Conservation (phyloP, 2,329 filamentous ascomycete species). For the Penicillium sp. region DNA sequence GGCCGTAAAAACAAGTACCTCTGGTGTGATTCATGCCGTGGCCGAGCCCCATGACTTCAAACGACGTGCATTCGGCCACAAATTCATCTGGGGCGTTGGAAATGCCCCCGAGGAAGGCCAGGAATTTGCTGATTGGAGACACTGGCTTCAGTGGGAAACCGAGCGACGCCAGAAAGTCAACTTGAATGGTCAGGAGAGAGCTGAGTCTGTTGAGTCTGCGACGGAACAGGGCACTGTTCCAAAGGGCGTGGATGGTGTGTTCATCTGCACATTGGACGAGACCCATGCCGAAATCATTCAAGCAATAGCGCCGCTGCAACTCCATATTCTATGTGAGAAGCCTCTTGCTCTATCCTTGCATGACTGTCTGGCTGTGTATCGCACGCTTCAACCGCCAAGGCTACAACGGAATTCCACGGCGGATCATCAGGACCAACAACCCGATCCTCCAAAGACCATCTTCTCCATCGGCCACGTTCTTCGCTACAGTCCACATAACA, state of each 20-base stretch:
- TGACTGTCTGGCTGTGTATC: constrained; percentile 70
- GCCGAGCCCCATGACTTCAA: constrained; percentile 78
- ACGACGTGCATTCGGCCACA: constrained; percentile 61
- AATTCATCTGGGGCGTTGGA: constrained; percentile 63
- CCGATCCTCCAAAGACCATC: constrained; percentile 42
- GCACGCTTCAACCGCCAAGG: constrained; percentile 20
- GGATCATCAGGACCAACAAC: constrained; percentile 8
- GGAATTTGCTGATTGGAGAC: constrained; percentile 65
- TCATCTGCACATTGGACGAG: constrained; percentile 77
- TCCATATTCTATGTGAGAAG: constrained; percentile 95
- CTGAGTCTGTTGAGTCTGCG: constrained; percentile 9
- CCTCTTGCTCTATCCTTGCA: constrained; percentile 73
- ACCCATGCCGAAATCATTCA: constrained; percentile 77
- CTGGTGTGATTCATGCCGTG: constrained; percentile 67
- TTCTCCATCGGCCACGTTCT: constrained; percentile 94
- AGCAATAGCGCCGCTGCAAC: constrained; percentile 59
- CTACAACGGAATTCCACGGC: too few species aligned
- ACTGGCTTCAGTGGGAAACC: constrained; percentile 69
- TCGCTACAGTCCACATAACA: constrained; percentile 88
- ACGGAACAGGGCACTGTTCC: constrained; percentile 37
- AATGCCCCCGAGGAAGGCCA: constrained; percentile 53
- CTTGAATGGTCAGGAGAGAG: constrained; percentile 15
- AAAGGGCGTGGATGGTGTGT: constrained; percentile 57
- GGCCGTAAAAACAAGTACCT: constrained; percentile 58
- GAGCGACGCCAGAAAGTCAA: constrained; percentile 49